Evolutionary conservation across 2,329 filamentous ascomycete species (phyloP).

Genomic region (Tothia fuscella): DNA sequence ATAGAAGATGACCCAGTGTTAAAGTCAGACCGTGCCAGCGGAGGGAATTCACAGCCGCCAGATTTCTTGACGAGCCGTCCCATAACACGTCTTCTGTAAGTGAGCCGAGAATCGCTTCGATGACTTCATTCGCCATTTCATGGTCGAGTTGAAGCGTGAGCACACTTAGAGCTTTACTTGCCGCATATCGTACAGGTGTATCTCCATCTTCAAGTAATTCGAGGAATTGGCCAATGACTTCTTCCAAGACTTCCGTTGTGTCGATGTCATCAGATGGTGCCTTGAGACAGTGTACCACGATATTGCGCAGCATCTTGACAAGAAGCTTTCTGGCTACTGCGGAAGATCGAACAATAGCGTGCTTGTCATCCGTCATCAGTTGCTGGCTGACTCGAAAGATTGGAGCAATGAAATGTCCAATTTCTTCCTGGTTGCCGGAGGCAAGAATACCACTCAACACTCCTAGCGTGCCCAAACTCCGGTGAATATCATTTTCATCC

Average conservation of each 20-base stretch:
- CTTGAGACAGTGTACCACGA: constrained; percentile 53
- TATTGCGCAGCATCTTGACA: constrained; percentile 72
- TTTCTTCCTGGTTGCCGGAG: constrained; percentile 61
- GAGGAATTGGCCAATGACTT: constrained; percentile 69
- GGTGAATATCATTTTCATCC: constrained; percentile 49
- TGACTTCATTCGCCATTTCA: constrained; percentile 74
- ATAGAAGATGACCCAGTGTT: constrained; percentile 75
- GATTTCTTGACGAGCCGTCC: constrained; percentile 43
- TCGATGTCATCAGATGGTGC: constrained; percentile 22
- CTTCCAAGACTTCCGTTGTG: constrained; percentile 46
- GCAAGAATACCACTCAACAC: constrained; percentile 65
- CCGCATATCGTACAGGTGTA: constrained; percentile 78
- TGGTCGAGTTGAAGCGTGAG: constrained; percentile 68
- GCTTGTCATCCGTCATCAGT: constrained; percentile 42
- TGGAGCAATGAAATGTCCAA: constrained; percentile 51
- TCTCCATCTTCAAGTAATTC: constrained; percentile 74
- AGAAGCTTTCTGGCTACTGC: constrained; percentile 70
- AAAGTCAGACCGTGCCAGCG: constrained; percentile 90
- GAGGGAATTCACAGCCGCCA: constrained; percentile 66
- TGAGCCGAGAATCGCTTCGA: constrained; percentile 69
- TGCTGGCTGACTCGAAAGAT: constrained; percentile 56
- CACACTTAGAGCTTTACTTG: constrained; percentile 84
- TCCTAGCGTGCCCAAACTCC: constrained; percentile 65
- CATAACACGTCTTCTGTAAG: constrained; percentile 51
- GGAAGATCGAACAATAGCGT: constrained; percentile 52